Conservation (phyloP, 2,329 filamentous ascomycete species). For the Myriosclerotinia scirpicola region DNA sequence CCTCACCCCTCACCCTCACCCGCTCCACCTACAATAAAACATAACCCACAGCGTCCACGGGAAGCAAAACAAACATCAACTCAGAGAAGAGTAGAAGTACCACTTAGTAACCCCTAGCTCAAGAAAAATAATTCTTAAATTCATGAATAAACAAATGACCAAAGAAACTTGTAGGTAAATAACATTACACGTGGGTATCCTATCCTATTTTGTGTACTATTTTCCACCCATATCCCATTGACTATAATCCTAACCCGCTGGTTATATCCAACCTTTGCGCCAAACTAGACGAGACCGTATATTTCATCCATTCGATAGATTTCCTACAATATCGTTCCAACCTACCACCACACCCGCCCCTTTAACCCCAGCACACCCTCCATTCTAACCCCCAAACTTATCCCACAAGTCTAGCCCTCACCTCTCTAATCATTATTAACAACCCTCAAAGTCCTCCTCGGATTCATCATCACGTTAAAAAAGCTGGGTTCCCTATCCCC, state of each 20-base stretch:
- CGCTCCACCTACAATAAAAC: no score
- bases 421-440: slow-evolving; percentile 51
- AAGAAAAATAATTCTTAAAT: background rate
- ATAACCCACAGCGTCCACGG: no score
- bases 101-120: background rate
- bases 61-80: no score
- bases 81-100: no score
- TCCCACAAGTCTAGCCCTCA: background rate
- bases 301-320: background rate
- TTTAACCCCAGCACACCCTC: background rate
- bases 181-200: background rate
- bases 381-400: background rate
- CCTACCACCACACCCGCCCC: background rate
- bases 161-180: background rate
- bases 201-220: background rate
- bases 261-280: background rate
- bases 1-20: no score
- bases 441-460: slow-evolving; percentile 65
- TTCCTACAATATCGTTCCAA: background rate
- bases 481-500: slow-evolving; percentile 68
- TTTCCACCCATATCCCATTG: background rate
- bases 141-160: background rate
- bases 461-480: slow-evolving; percentile 67
- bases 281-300: background rate
- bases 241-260: background rate